Conservation (phyloP, 495 filamentous ascomycete species). For the Tuber brumale region DNA sequence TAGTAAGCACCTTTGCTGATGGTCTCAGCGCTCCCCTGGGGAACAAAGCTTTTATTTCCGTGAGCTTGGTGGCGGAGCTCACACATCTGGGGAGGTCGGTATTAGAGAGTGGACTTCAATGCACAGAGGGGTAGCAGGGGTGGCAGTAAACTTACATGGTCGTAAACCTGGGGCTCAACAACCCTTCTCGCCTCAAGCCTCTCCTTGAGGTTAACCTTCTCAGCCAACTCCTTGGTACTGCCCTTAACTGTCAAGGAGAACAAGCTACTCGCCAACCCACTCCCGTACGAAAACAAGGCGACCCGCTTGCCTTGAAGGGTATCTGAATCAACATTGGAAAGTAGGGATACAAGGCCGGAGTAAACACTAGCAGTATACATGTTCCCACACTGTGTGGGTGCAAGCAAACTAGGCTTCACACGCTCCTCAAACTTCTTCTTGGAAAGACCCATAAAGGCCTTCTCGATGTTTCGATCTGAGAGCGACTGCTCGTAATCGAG, state of each 20-base stretch:
- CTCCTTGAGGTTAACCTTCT: conserved; percentile 73
- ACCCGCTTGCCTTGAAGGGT: conserved; percentile 76
- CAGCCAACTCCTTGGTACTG: conserved; percentile 64
- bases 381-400: conserved; percentile 93
- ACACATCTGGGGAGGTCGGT: conserved; percentile 61
- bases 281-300: conserved; percentile 91
- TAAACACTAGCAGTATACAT: conserved; percentile 98
- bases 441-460: conserved; percentile 87
- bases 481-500: conserved; percentile 79
- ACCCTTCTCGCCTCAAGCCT: conserved; percentile 63
- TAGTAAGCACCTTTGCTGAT: conserved; percentile 81
- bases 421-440: conserved; percentile 94
- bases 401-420: conserved; percentile 74
- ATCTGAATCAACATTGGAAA: conserved; percentile 65
- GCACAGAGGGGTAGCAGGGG: neutral
- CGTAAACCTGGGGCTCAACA: conserved; percentile 78
- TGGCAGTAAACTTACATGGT: conserved; percentile 55
- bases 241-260: conserved; percentile 81
- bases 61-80: conserved; percentile 88
- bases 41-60: conserved; percentile 82
- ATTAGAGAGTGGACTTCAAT: conserved; percentile 27
- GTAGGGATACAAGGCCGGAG: conserved; percentile 68
- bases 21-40: conserved; percentile 66
- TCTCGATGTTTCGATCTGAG: conserved; percentile 89
- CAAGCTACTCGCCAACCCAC: conserved; percentile 80